Evolutionary conservation across 129 eudicot species (phyloP).

Genomic region (carrot (Daucus carota)): DH1_v3.0 NC_030388.2:30639501-30640000

Average conservation of each 20-base stretch:
- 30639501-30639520: neutral
- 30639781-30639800: slow-evolving; percentile 14
- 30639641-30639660: slow-evolving; percentile 28
- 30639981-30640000: neutral
- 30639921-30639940: slow-evolving; percentile 24
- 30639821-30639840: slow-evolving; percentile 15
- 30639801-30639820: slow-evolving; percentile 27
- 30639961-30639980: neutral
- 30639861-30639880: slow-evolving; percentile 24
- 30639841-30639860: slow-evolving; percentile 15
- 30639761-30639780: slow-evolving; percentile 19
- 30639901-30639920: slow-evolving; percentile 25
- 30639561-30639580: neutral
- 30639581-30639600: slow-evolving; percentile 4
- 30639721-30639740: slow-evolving; percentile 20
- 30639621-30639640: slow-evolving; percentile 44
- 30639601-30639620: neutral
- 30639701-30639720: slow-evolving; percentile 21
- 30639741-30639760: slow-evolving; percentile 15
- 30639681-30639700: slow-evolving; percentile 31
- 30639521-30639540: slow-evolving; percentile 7
- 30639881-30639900: slow-evolving; percentile 17
- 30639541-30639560: neutral
- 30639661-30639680: slow-evolving; percentile 27
- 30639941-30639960: neutral